Base-by-base conservation (phyloP, 257 asterid genomes). In the Gentiana macrophylla region DNA sequence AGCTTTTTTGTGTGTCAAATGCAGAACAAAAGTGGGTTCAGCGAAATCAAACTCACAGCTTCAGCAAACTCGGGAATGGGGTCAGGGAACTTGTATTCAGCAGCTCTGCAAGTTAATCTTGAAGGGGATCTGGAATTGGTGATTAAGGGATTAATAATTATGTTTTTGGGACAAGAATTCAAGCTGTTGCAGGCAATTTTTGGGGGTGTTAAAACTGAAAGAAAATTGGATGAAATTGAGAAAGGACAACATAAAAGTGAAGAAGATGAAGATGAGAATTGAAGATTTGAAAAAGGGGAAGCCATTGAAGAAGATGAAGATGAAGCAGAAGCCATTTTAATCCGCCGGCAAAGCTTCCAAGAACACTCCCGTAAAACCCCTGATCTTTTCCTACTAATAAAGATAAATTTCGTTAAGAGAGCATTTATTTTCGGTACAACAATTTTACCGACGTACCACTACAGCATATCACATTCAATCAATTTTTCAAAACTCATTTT, bases 11-110 rank as follows among this genome's bases (percentile, higher is more conserved):
- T 15, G 24, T 15, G 24, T 0, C 24, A 15, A 15, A 15, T 15
- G 6, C 24, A 62, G 34, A 8, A 8, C 11, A 11, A 51, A 65
- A 32, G 35, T 15, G 24, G 24, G 24, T 15, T 15, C 24, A 15
- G 24, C 24, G 24, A 15, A 15, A 15, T 15, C 24, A 15, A 15
- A 69, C 87, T 74, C 37, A 86, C 97, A 52, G 93, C 73, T 50
- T 81, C 90, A 56, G 97, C 94, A 48, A 89, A 89, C 72, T 89
- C 95, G 4, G 97, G 97, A 66, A 89, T 81, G 34, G 95, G 97
- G 77, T 89, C 95, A 1, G 94, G 97, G 66, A 89, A 86, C 70
- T 86, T 82, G 81, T 84, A 80, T 74, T 90, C 96, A 45, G 84
- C 94, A 48, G 94, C 95, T 61, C 77, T 63, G 73, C 94, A 81